These are phyloP conservation scores for Zygoascus flipseniorum DNA, from an alignment of 805 yeast species.

Conservation along the genomic window DNA sequence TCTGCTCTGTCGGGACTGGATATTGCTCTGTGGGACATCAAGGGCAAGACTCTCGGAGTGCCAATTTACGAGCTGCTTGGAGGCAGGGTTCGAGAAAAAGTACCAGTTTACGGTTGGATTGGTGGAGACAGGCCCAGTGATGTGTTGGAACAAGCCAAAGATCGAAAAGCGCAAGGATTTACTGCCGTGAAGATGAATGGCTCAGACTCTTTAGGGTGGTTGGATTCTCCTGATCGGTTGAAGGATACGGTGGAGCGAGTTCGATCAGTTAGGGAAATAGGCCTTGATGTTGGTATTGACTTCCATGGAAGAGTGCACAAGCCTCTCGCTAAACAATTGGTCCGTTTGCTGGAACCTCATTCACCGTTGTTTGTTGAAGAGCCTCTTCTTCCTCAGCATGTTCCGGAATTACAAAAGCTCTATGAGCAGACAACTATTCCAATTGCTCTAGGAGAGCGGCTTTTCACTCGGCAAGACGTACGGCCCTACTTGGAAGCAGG, in stretches of 20 bases:
- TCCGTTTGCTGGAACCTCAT: constrained; percentile 22
- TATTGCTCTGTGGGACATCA: constrained; percentile 29
- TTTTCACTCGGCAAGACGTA: constrained; percentile 21
- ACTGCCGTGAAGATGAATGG: constrained; percentile 29
- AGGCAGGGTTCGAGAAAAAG: constrained; percentile 24
- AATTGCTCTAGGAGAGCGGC: constrained; percentile 25
- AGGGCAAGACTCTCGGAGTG: constrained; percentile 26
- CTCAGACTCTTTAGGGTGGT: constrained; percentile 22
- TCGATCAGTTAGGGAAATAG: constrained; percentile 18
- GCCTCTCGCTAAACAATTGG: constrained; percentile 26
- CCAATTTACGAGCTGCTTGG: constrained; percentile 26
- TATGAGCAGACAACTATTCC: constrained; percentile 21
- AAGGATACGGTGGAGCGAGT: constrained; percentile 24
- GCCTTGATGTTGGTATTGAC: constrained; percentile 25
- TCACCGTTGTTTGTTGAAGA: constrained; percentile 25
- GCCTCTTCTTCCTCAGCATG: constrained; percentile 23
- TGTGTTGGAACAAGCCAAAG: constrained; percentile 23
- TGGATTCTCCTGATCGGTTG: constrained; percentile 21
- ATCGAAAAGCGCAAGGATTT: constrained; percentile 25
- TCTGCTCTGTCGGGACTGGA: constrained; percentile 28
- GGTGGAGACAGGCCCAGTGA: constrained; percentile 22
- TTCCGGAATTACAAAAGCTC: constrained; percentile 20
- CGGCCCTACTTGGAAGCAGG: constrained; percentile 21
- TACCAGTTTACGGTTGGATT: constrained; percentile 27
- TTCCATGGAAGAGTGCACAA: constrained; percentile 28